Conservation (phyloP, 305 asterid genomes). For the Rubia peregrina region DNA sequence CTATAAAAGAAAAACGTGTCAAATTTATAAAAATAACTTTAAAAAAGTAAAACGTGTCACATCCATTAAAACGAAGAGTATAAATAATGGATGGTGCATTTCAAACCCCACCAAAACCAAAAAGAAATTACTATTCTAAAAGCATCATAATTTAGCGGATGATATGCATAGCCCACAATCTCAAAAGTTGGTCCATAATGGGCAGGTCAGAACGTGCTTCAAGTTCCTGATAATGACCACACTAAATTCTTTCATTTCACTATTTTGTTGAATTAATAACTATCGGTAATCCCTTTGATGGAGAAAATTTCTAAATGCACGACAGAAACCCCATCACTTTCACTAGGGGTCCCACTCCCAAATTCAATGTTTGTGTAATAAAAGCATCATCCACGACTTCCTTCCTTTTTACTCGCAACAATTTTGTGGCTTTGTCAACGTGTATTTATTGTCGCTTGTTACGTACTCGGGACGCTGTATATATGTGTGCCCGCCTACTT, state of each 20-base stretch:
- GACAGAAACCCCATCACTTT: conserved; percentile 3
- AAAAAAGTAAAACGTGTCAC: no score
- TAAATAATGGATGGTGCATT: neutral
- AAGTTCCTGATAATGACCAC: conserved; percentile 19
- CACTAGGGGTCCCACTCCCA: neutral
- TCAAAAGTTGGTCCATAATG: conserved; percentile 10
- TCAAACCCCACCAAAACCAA: neutral
- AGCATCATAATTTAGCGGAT: conserved; percentile 7
- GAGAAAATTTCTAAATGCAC: conserved; percentile 6
- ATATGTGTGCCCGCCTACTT: no score
- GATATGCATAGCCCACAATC: conserved; percentile 1
- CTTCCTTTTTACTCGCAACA: neutral
- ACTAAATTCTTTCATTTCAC: neutral
- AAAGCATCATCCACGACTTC: conserved; percentile 14
- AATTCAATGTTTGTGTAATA: neutral
- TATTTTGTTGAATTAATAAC: neutral
- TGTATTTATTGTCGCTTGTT: no score
- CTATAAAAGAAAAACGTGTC: no score
- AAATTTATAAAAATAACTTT: no score
- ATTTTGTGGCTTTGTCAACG: no score
- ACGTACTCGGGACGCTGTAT: no score
- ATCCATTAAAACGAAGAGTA: no score
- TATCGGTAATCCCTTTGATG: neutral
- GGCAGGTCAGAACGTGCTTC: conserved; percentile 15
- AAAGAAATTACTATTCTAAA: conserved; percentile 1